Evolutionary conservation across 2,329 filamentous ascomycete species (phyloP).

Genomic region (Mycosphaerella sp.): DNA sequence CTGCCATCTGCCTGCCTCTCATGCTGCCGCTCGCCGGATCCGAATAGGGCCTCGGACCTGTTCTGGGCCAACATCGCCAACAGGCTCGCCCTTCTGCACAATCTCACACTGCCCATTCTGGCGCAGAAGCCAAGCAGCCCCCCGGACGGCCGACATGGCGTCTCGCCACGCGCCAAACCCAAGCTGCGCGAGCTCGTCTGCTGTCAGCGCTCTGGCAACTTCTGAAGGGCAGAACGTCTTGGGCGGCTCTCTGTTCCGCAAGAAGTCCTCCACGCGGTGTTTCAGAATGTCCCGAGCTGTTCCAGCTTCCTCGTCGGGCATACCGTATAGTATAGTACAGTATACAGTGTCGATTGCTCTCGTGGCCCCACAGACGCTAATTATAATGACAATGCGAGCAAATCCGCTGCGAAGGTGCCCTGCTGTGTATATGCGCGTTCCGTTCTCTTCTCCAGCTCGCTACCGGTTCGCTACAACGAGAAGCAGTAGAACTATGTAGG

Average conservation of each 20-base stretch:
- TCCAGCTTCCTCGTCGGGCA: conserved; percentile 9
- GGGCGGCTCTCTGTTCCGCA: conserved; percentile 33
- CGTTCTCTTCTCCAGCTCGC: conserved; percentile 3
- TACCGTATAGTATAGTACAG: too few species aligned
- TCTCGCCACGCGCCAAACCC: conserved; percentile 41
- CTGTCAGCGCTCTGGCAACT: conserved; percentile 43
- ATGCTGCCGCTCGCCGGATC: conserved; percentile 24
- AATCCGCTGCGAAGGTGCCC: not conserved
- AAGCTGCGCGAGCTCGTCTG: conserved; percentile 35
- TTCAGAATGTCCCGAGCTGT: conserved; percentile 11
- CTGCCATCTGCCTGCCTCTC: conserved; percentile 2
- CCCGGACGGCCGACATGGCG: conserved; percentile 42
- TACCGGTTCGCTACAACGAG: conserved; percentile 9
- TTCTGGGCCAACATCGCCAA: conserved; percentile 31
- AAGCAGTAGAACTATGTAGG: conserved; percentile 1
- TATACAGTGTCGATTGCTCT: too few species aligned
- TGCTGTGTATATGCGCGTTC: too few species aligned
- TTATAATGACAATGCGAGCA: too few species aligned
- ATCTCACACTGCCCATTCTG: conserved; percentile 42
- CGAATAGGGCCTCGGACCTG: conserved; percentile 45
- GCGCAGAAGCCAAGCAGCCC: conserved; percentile 40
- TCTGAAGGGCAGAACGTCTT: conserved; percentile 52
- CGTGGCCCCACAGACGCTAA: not conserved
- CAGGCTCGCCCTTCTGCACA: conserved; percentile 43
- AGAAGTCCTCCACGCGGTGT: conserved; percentile 22